Base-by-base conservation (phyloP, 495 filamentous ascomycete genomes). In the Neurospora tetrasperma region DNA sequence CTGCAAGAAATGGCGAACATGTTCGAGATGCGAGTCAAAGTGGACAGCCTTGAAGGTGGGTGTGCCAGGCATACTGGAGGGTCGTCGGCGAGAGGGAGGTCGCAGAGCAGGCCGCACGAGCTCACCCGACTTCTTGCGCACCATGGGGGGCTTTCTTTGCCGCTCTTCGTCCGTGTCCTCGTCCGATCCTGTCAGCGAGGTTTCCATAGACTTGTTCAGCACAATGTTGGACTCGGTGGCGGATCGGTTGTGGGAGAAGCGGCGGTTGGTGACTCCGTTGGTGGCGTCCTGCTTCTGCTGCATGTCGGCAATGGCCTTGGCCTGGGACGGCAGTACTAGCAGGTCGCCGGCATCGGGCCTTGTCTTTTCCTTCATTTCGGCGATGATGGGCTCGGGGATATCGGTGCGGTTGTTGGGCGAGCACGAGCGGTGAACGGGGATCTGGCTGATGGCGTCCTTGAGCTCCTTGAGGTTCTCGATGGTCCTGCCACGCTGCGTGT, bases 41-140 rank as follows among this genome's bases (percentile, higher is more conserved):
- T 98, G 96, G 23, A 98, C 96, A 9, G 91, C 91, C 80, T 99
- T 99, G 79, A 94, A 98, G 0, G 94, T 96, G 0, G 96, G 96
- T 7, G 96, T 99, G 14, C 96, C 96, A 8, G 96, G 96, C 94
- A 98, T 96, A 81, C 95, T 98, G 0, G 92, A 97, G 1, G 94
- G 94, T 54, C 96, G 90, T 73, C 93, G 87, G 69, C 89, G 87
- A 4, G 90, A 91, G 6, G 92, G 82, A 38, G 91, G 89, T 69
- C 95, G 90, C 48, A 99, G 86, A 2, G 96, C 97, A 6, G 96
- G 97, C 75, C 95, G 90, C 70, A 99, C 96, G 70, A 98, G 87
- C 81, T 99, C 96, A 35, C 96, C 96, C 46, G 96, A 98, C 86
- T 99, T 99, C 86, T 99, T 99, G 72, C 96, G 90, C 70, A 99